phyloP scores from a whole-genome alignment of 768 basidiomycete genomes.

The Glaciozyma martinii region DNA sequence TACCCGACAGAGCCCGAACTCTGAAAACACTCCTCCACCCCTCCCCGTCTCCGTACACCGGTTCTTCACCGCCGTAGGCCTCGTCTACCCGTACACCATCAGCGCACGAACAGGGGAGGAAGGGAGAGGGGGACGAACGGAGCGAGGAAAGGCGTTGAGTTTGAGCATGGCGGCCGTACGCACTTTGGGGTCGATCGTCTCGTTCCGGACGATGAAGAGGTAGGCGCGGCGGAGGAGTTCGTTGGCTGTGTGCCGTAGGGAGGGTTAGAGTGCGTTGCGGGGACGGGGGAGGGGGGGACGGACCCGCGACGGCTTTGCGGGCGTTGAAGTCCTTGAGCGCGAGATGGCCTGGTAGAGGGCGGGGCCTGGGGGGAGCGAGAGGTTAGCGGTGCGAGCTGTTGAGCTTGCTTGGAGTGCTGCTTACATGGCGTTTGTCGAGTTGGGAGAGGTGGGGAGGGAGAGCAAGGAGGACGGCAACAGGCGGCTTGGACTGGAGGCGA shows the following conservation, averaged over 20 bases:
- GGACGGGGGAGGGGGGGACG: background rate
- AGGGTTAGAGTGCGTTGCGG: background rate
- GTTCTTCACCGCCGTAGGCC: constrained; percentile 81
- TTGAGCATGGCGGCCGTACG: constrained; percentile 92
- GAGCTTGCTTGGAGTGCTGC: background rate
- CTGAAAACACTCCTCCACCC: constrained; percentile 77
- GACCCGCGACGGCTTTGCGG: constrained; percentile 24
- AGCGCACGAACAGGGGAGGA: background rate
- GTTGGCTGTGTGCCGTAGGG: constrained; percentile 43
- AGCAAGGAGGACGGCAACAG: too few species aligned
- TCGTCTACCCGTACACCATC: background rate
- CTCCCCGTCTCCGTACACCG: constrained; percentile 75
- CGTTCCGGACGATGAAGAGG: constrained; percentile 86
- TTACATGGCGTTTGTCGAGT: too few species aligned
- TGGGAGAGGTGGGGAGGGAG: too few species aligned
- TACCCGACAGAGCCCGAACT: constrained; percentile 83
- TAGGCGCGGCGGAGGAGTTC: constrained; percentile 83
- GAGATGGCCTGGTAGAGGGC: constrained; percentile 28
- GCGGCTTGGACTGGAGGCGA: too few species aligned
- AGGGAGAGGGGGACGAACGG: constrained; percentile 45
- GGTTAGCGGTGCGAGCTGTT: background rate
- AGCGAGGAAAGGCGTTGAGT: constrained; percentile 72
- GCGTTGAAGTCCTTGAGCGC: constrained; percentile 31
- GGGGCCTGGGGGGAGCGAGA: constrained; percentile 11
- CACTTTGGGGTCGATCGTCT: constrained; percentile 73